Base-by-base conservation (phyloP, 495 filamentous ascomycete genomes). In the Diplogelasinospora grovesii region DNA sequence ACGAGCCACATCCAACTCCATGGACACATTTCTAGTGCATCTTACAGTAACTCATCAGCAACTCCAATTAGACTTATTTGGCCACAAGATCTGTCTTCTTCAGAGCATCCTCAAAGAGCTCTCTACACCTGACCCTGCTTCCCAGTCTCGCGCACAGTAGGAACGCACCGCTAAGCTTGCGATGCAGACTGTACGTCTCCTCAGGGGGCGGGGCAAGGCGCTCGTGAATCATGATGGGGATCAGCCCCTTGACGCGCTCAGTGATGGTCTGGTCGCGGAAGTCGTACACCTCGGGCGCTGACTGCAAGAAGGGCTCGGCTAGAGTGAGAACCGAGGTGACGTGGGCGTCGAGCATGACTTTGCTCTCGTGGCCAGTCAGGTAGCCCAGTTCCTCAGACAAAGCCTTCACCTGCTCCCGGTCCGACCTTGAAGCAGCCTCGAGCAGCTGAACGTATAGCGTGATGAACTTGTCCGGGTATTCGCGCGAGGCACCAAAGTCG, bases 91-190 rank as follows among this genome's bases (percentile, higher is more conserved):
- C 68, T 3, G 60, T 63, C 54, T 70, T 77, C 41, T 60, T 47
- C 38, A 89, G 56, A 15, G 83, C 82, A 34, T 74, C 68, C 40
- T 69, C 69, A 64, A 98, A 97, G 61, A 98, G 61, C 44, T 86
- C 79, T 52, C 82, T 78, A 54, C 92, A 95, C 45, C 65, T 64
- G 4, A 96, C 89, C 39, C 77, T 65, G 54, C 87, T 94, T 11
- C 87, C 88, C 42, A 98, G 52, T 48, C 77, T 75, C 0, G 92
- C 92, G 65, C 89, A 96, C 37, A 98, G 69, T 60, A 98, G 62
- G 53, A 98, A 98, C 0, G 93, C 92, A 3, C 92, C 92, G 60
- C 92, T 97, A 34, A 98, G 60, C 63, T 98, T 98, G 46, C 92
- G 75, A 65, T 98, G 92, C 58, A 98, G 57, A 60, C 85, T 90